Evolutionary conservation across 192 early-diverging fungal genomes (phyloP), one percentile per base, ranked within the genome.

Genomic region (Chytriomyces sp.): DNA sequence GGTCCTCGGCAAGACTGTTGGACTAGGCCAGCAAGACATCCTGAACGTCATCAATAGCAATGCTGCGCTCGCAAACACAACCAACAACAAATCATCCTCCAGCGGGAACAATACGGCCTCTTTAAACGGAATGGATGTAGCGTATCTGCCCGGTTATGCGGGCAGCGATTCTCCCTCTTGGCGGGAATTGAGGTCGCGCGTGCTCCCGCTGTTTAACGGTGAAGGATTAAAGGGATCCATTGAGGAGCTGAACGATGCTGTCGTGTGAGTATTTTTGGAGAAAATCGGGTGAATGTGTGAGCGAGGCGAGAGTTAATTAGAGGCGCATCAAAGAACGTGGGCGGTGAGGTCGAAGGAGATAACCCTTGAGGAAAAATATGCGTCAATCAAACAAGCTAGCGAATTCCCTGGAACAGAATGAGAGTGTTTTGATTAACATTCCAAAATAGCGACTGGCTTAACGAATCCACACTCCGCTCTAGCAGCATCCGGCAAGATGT

Each of bases 151-250:
- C 7, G 19, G 34, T 30, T 68, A 31, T 17, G 30, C 41, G 14
- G 52, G 12, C 5, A 55, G 52, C 2, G 65, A 68, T 34, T 10
- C 54, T 7, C 31, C 64, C 6, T 84, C 85, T 22, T 96, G 94
- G 94, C 86, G 87, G 36, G 79, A 83, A 5, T 52, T 96, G 2
- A 87, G 89, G 28, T 79, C 84, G 28, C 86, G 88, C 25, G 90
- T 96, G 3, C 72, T 96, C 56, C 93, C 94, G 1, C 74, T 96
- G 58, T 96, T 96, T 68, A 93, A 92, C 53, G 94, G 94, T 14
- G 91, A 93, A 70, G 86, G 91, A 0, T 64, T 96, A 54, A 86
- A 89, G 40, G 90, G 92, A 14, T 77, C 88, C 4, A 92, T 96
- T 55, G 94, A 96, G 75, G 93, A 96, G 60, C 73, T 90, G 65